These are phyloP conservation scores for Phytopythium delawarense DNA, from an alignment of 352 stramenopile species.

Conservation along the genomic window DNA sequence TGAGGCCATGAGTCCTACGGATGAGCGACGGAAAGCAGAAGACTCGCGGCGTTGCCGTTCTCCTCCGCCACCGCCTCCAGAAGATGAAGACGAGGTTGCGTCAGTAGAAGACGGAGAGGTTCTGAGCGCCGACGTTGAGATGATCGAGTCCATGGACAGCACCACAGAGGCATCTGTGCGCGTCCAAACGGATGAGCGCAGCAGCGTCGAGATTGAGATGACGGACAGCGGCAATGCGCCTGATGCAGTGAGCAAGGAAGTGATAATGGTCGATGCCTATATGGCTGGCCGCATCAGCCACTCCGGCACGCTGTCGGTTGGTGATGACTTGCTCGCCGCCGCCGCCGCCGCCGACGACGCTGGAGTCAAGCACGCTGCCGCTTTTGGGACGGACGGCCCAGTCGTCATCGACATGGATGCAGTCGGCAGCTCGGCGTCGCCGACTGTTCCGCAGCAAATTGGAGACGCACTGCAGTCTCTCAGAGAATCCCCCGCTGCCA, in stretches of 20 bases:
- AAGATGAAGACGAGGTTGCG: neutral
- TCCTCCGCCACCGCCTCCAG: neutral
- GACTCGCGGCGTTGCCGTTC: neutral
- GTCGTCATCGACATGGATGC: neutral
- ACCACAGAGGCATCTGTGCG: neutral
- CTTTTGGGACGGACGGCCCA: neutral
- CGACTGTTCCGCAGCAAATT: neutral
- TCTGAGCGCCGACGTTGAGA: neutral
- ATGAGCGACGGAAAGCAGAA: neutral
- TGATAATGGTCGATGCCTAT: neutral
- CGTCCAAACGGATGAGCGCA: neutral
- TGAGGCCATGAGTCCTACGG: conserved; percentile 4
- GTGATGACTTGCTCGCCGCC: neutral
- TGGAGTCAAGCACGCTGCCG: neutral
- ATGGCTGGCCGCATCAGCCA: neutral
- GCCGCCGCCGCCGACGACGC: neutral
- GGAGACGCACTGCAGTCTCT: neutral
- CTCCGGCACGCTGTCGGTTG: neutral
- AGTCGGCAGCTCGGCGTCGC: neutral
- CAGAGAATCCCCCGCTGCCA: neutral
- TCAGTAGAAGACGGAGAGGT: conserved; percentile 4
- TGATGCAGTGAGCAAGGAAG: neutral
- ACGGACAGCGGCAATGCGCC: neutral
- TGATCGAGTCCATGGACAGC: neutral
- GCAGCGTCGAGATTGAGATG: neutral